These are phyloP conservation scores for Chondrostereum purpureum DNA, from an alignment of 1,284 basidiomycete genomes.

Conservation along the genomic window DNA sequence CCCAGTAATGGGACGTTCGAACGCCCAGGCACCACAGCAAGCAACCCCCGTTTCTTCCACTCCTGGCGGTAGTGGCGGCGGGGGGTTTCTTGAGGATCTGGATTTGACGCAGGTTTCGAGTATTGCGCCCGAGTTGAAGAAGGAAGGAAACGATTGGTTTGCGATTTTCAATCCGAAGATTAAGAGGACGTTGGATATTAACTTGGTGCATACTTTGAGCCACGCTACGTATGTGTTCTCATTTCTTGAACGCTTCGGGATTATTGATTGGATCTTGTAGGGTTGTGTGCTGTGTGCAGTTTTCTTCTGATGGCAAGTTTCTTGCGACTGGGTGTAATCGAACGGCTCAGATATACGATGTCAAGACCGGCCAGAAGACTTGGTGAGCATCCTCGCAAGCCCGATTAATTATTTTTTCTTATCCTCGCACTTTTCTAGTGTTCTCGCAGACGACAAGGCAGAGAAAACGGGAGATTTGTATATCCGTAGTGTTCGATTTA, in stretches of 20 bases:
- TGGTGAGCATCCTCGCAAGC: constrained; percentile 37
- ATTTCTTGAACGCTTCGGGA: constrained; percentile 1
- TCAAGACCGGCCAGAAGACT: constrained; percentile 75
- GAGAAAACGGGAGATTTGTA: constrained; percentile 54
- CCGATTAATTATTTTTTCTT: background rate
- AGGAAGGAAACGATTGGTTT: constrained; percentile 86
- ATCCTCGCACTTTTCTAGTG: constrained; percentile 26
- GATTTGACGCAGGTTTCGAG: constrained; percentile 37
- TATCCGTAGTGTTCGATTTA: constrained; percentile 65
- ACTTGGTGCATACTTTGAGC: constrained; percentile 81
- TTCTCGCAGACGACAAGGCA: constrained; percentile 51
- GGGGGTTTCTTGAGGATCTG: constrained; percentile 32
- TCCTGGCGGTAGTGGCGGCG: constrained; percentile 4
- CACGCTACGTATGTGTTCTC: constrained; percentile 74
- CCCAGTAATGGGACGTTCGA: background rate
- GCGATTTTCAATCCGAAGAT: constrained; percentile 85
- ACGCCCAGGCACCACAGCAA: background rate
- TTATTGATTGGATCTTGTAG: constrained; percentile 32
- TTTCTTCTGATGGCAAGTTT: constrained; percentile 83
- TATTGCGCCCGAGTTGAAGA: constrained; percentile 35
- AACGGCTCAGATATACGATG: constrained; percentile 86
- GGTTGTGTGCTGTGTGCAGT: constrained; percentile 89
- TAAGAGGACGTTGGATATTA: constrained; percentile 82
- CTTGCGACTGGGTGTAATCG: constrained; percentile 90
- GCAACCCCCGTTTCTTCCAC: too few species aligned